phyloP scores from a whole-genome alignment of 495 filamentous ascomycete genomes.

The Penicillium lividum region DNA sequence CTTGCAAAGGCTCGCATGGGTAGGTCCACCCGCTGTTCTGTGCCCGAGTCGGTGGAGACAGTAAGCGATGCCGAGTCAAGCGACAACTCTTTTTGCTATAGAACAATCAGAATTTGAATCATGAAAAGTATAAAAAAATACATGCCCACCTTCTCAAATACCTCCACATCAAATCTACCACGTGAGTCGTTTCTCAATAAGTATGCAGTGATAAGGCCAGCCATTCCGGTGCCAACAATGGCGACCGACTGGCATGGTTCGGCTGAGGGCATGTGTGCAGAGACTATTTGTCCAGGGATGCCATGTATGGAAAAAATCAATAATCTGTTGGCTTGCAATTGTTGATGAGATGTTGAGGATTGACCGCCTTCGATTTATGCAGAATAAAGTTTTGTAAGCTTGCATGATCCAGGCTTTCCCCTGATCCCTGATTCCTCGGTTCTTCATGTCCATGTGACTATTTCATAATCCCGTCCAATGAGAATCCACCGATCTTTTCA shows the following conservation, averaged over 20 bases:
- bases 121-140: not conserved
- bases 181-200: constrained; percentile 46
- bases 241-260: constrained; percentile 36
- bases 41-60: constrained; percentile 26
- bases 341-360: not conserved
- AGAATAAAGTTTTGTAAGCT: not conserved
- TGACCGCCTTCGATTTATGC: not conserved
- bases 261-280: not conserved
- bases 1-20: constrained; percentile 59
- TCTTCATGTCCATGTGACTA: too few species aligned
- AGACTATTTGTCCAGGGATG: too few species aligned
- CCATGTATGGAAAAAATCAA: not conserved
- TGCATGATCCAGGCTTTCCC: too few species aligned
- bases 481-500: too few species aligned
- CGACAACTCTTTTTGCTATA: constrained; percentile 29
- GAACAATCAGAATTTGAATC: not conserved
- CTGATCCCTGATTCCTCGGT: too few species aligned
- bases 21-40: constrained; percentile 38
- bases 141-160: constrained; percentile 47
- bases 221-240: constrained; percentile 57
- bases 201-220: constrained; percentile 53
- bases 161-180: constrained; percentile 44
- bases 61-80: constrained; percentile 28
- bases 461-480: too few species aligned
- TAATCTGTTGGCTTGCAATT: too few species aligned